Percentiles rank a stretch among this genome's conserved stretches.
These are phyloP conservation scores for Phellopilus nigrolimitatus DNA, from an alignment of 1,284 basidiomycete species.

Conservation along the genomic window DNA sequence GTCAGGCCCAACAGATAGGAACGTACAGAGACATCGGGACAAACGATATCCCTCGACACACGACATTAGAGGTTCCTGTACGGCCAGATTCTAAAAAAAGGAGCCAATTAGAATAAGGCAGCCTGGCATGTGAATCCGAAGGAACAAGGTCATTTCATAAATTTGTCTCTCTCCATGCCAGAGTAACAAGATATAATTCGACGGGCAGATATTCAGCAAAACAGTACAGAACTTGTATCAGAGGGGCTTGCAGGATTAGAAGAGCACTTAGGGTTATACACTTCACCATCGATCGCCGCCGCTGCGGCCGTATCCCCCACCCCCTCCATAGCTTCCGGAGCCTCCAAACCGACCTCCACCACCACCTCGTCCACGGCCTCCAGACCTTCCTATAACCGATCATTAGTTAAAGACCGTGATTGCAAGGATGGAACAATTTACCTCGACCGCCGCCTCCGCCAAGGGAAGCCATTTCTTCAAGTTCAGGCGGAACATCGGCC, in stretches of 20 bases:
- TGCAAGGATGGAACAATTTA: not conserved
- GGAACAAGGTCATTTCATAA: no score
- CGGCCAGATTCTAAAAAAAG: no score
- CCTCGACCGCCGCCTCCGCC: conserved; percentile 32
- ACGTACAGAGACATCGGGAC: no score
- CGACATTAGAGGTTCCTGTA: no score
- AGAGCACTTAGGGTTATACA: no score
- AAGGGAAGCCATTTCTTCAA: conserved; percentile 52
- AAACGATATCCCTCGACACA: no score
- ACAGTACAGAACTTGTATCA: not conserved
- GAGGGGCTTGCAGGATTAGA: not conserved
- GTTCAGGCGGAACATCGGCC: conserved; percentile 45
- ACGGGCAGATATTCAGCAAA: conserved; percentile 2
- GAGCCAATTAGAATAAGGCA: no score
- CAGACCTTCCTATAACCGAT: conserved; percentile 17
- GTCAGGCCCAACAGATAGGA: no score
- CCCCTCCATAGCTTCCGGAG: conserved; percentile 6
- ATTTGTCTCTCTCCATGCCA: no score
- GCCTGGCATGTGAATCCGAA: no score
- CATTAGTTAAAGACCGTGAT: not conserved
- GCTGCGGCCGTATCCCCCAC: conserved; percentile 18
- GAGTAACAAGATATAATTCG: no score
- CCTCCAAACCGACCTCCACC: conserved; percentile 7
- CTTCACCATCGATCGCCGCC: conserved; percentile 18
- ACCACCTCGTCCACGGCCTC: conserved; percentile 16